Conservation (phyloP, 768 basidiomycete genomes). For the Melanogaster broomeanus region DNA sequence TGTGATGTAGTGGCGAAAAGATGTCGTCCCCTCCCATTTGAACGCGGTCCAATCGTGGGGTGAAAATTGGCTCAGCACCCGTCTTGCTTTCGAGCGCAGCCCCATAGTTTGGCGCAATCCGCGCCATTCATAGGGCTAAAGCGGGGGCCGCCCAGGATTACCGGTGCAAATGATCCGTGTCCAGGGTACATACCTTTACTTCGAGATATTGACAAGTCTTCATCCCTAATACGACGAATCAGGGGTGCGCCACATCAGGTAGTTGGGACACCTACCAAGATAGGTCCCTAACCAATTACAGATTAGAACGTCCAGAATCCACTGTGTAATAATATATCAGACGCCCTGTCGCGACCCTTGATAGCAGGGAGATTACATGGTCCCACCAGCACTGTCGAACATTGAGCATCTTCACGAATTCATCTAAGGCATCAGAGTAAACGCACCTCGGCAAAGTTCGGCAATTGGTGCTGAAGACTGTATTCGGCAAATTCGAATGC, state of each 20-base stretch:
- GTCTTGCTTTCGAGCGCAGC: conserved; percentile 73
- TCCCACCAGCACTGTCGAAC: conserved; percentile 84
- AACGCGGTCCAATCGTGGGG: conserved; percentile 88
- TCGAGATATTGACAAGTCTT: conserved; percentile 85
- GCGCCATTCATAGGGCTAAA: conserved; percentile 82
- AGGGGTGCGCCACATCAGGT: conserved; percentile 12
- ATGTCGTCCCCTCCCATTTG: conserved; percentile 82
- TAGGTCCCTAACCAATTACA: conserved; percentile 91
- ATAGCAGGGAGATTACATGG: conserved; percentile 55
- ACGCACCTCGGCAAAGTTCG: conserved; percentile 84
- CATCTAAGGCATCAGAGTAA: conserved; percentile 11
- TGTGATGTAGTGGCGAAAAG: conserved; percentile 70
- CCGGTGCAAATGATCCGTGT: neutral
- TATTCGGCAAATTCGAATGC: conserved; percentile 91
- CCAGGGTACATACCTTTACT: conserved; percentile 61
- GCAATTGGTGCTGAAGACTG: conserved; percentile 82
- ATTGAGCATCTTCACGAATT: conserved; percentile 21
- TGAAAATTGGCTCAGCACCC: conserved; percentile 82
- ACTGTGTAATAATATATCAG: conserved; percentile 45
- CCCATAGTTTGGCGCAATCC: conserved; percentile 79
- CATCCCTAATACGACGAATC: conserved; percentile 56
- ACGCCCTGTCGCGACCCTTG: conserved; percentile 4
- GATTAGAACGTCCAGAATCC: conserved; percentile 82
- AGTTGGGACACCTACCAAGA: conserved; percentile 49
- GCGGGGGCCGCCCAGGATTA: conserved; percentile 3